Conservation (phyloP, 768 basidiomycete genomes). For the Tephrocybe rancida region DNA sequence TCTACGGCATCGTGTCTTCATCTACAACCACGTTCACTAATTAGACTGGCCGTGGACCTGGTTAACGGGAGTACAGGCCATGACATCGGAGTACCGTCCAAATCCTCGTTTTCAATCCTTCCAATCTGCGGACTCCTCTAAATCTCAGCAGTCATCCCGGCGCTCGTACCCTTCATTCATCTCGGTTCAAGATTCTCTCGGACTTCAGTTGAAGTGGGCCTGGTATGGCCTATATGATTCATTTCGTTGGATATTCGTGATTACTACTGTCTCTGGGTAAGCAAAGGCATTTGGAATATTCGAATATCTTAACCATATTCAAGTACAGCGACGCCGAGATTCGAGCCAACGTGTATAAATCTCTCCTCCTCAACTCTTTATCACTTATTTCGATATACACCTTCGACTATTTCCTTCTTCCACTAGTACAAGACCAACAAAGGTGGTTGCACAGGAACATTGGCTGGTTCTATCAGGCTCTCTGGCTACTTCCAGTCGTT, state of each 20-base stretch:
- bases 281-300: neutral
- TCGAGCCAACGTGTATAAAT: constrained; percentile 74
- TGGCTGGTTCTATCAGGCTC: constrained; percentile 72
- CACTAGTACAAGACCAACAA: constrained; percentile 62
- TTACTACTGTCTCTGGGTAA: constrained; percentile 61
- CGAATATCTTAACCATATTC: constrained; percentile 4
- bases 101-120: constrained; percentile 25
- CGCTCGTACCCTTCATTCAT: constrained; percentile 71
- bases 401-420: constrained; percentile 74
- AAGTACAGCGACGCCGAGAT: constrained; percentile 71
- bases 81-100: constrained; percentile 18
- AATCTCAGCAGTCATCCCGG: constrained; percentile 44
- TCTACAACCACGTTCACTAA: neutral
- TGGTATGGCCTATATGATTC: constrained; percentile 67
- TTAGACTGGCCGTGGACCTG: neutral
- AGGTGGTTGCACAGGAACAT: constrained; percentile 74
- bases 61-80: neutral
- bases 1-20: constrained; percentile 13
- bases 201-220: constrained; percentile 62
- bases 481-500: constrained; percentile 83
- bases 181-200: constrained; percentile 57
- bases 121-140: constrained; percentile 24
- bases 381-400: constrained; percentile 74
- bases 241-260: constrained; percentile 70
- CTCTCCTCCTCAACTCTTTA: constrained; percentile 68